Conservation (phyloP, 2,329 filamentous ascomycete genomes). For the Dactylonectria estremocensis region DNA sequence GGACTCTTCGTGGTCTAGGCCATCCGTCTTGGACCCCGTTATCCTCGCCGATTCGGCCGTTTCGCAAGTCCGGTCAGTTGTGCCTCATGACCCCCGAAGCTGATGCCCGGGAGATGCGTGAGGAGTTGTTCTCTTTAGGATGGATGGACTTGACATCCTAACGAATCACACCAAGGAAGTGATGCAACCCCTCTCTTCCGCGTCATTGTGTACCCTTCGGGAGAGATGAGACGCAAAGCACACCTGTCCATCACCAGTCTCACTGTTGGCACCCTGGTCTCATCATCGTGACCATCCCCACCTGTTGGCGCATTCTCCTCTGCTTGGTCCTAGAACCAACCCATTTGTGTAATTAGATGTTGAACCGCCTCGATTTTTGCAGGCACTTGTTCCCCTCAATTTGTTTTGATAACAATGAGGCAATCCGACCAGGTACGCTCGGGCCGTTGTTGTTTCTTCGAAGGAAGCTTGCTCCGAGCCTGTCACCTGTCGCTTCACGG, state of each 20-base stretch:
- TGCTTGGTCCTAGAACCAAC: background rate
- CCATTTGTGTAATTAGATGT: background rate
- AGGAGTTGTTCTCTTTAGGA: background rate
- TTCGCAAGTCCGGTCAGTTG: background rate
- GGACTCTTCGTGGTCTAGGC: conserved; percentile 16
- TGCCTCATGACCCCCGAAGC: background rate
- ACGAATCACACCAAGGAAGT: background rate
- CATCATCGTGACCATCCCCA: conserved; percentile 32
- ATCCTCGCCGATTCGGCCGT: conserved; percentile 8
- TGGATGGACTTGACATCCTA: background rate
- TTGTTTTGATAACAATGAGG: background rate
- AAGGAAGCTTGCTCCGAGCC: background rate
- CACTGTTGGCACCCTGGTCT: conserved; percentile 22
- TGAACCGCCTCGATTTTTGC: background rate
- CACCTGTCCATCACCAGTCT: conserved; percentile 3
- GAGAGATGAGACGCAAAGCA: conserved; percentile 13
- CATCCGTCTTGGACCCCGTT: background rate
- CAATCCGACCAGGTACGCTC: too few species aligned
- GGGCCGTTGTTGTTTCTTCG: background rate
- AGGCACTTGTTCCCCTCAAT: background rate
- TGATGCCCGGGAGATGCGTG: background rate
- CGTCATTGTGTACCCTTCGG: background rate
- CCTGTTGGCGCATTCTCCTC: conserved; percentile 20
- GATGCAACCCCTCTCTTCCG: conserved; percentile 1
- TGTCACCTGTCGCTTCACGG: background rate